Evolutionary conservation across 768 basidiomycete genomes (phyloP).

Genomic region (Podaxis sp.): DNA sequence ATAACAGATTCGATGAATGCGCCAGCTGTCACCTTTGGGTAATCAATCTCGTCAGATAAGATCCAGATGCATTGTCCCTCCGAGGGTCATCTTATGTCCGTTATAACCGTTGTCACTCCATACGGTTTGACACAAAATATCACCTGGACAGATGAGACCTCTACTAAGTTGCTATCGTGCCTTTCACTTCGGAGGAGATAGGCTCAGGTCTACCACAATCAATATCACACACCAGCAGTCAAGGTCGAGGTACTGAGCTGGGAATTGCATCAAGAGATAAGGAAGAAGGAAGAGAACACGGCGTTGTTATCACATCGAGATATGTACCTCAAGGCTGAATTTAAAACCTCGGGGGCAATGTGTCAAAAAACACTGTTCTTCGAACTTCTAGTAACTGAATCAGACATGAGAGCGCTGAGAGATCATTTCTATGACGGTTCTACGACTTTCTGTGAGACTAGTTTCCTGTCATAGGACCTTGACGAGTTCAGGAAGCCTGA

Average conservation of each 20-base stretch:
- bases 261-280: slow-evolving; percentile 5
- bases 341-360: slow-evolving; percentile 9
- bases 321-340: not conserved
- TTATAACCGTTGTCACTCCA: slow-evolving; percentile 1
- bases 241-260: not conserved
- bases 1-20: too few relatives aligned
- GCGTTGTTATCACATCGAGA: not conserved
- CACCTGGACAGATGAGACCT: not conserved
- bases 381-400: not conserved
- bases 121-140: not conserved
- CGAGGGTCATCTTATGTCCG: not conserved
- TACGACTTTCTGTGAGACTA: too few relatives aligned
- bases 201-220: not conserved
- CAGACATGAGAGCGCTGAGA: not conserved
- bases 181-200: slow-evolving; percentile 5
- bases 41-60: too few relatives aligned
- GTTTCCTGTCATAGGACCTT: not conserved
- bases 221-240: not conserved
- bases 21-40: too few relatives aligned
- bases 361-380: slow-evolving; percentile 5
- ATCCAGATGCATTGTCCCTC: not conserved
- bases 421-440: too few relatives aligned
- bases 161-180: not conserved
- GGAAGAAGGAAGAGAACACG: not conserved
- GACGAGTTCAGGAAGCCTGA: not conserved